Conservation (phyloP, 257 asterid species). For the Solanum corneliomulleri region DNA sequence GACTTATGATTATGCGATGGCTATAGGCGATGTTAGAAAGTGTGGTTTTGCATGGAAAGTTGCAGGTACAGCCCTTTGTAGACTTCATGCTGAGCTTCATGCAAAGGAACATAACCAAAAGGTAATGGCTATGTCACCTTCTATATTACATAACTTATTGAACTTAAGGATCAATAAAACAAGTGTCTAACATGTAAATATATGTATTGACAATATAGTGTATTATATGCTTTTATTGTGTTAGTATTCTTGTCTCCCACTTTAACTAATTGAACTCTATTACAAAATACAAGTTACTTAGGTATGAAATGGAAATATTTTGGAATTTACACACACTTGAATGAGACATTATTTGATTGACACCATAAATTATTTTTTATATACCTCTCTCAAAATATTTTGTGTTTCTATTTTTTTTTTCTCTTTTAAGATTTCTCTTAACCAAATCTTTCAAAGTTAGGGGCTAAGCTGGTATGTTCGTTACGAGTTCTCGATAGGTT, state of each 20-base stretch:
- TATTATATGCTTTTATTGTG: background rate
- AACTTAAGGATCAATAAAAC: background rate
- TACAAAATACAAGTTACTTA: too few relatives aligned
- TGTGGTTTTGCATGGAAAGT: conserved; percentile 73
- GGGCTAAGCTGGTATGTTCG: too few relatives aligned
- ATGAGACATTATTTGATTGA: too few relatives aligned
- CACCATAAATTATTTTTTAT: too few relatives aligned
- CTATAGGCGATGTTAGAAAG: background rate
- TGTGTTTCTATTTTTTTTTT: too few relatives aligned
- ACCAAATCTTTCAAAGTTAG: too few relatives aligned
- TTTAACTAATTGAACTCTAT: background rate
- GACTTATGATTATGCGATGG: conserved; percentile 31
- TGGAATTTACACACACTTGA: too few relatives aligned
- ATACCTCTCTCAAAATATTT: too few relatives aligned
- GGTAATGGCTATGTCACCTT: conserved; percentile 28
- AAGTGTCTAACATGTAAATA: background rate
- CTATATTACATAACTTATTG: conserved; percentile 40
- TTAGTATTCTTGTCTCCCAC: background rate
- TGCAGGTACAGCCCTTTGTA: conserved; percentile 58
- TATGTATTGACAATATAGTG: background rate
- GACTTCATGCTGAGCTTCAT: conserved; percentile 19
- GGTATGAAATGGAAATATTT: too few relatives aligned
- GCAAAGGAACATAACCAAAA: conserved; percentile 18
- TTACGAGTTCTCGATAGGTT: too few relatives aligned
- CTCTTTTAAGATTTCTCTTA: too few relatives aligned